A percentile compares a stretch with the other conserved stretches of the same genome.
Conservation (phyloP, 2,329 filamentous ascomycete genomes). For the Monosporascus cannonballus region DNA sequence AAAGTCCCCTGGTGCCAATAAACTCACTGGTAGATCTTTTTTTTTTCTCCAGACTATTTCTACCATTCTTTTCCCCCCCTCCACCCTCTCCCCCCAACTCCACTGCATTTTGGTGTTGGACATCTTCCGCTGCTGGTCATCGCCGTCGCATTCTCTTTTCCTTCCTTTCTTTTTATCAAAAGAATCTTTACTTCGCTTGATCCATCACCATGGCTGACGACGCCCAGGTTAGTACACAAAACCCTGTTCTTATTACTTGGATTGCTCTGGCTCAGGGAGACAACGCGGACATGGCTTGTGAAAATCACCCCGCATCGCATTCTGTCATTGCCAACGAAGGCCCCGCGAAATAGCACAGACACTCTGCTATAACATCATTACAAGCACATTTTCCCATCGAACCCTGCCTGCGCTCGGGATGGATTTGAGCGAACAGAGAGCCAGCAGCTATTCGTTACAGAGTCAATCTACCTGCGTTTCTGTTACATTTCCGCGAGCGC, state of each 20-base stretch:
- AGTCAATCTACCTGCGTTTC: background rate
- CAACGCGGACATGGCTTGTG: background rate
- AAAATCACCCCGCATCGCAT: conserved; percentile 20
- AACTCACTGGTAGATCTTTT: conserved; percentile 1
- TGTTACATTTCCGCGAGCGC: conserved; percentile 3
- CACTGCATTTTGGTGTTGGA: conserved; percentile 21
- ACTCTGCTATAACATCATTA: background rate
- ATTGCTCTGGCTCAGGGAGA: background rate
- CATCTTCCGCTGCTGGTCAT: conserved; percentile 9
- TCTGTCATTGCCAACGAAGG: conserved; percentile 11
- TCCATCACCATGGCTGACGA: conserved; percentile 53
- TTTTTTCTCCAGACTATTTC: conserved; percentile 2
- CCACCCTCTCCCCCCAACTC: conserved; percentile 12
- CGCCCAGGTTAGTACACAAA: conserved; percentile 39
- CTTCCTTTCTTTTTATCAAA: conserved; percentile 14
- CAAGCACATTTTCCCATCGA: background rate
- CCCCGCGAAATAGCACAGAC: conserved; percentile 11
- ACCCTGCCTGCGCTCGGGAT: background rate
- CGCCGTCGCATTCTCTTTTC: conserved; percentile 27
- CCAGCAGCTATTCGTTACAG: background rate
- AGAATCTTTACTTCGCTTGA: conserved; percentile 25
- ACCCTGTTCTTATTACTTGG: conserved; percentile 6
- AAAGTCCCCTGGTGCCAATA: background rate
- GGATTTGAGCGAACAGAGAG: background rate
- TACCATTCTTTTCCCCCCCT: conserved; percentile 17